These are phyloP conservation scores for Geum urbanum DNA, from an alignment of 306 rosid genomes.

Conservation along the genomic window DNA sequence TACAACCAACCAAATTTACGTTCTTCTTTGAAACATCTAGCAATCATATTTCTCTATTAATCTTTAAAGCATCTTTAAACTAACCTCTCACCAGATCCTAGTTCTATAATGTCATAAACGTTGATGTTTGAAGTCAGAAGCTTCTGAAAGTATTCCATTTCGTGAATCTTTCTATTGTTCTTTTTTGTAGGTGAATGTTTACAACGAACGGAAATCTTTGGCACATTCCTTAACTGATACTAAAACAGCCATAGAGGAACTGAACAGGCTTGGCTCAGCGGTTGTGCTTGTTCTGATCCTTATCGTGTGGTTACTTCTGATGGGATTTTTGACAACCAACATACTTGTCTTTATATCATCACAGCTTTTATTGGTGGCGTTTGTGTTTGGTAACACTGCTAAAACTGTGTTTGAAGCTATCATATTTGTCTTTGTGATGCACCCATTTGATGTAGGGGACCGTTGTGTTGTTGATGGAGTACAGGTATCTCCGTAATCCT, in stretches of 20 bases:
- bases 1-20: not conserved
- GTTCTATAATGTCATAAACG: not conserved
- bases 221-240: conserved; percentile 73
- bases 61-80: not conserved
- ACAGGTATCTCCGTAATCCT: conserved; percentile 49
- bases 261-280: conserved; percentile 61
- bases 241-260: conserved; percentile 77
- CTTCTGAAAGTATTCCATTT: not conserved
- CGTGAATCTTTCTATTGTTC: conserved; percentile 15
- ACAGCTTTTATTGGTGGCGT: conserved; percentile 65
- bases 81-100: not conserved
- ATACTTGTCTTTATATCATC: conserved; percentile 68
- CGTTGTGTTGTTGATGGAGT: conserved; percentile 84
- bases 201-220: conserved; percentile 66
- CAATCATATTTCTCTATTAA: not conserved
- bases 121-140: not conserved
- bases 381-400: conserved; percentile 71
- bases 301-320: conserved; percentile 60
- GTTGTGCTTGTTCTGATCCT: conserved; percentile 35
- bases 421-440: conserved; percentile 84
- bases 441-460: conserved; percentile 86
- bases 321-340: conserved; percentile 73
- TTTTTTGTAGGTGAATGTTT: conserved; percentile 66
- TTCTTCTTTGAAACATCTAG: not conserved
- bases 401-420: conserved; percentile 82